Percentiles rank a stretch among this genome's conserved stretches.
Conservation (phyloP, 148 eudicot genomes). For the Heliamphora exappendiculata region DNA sequence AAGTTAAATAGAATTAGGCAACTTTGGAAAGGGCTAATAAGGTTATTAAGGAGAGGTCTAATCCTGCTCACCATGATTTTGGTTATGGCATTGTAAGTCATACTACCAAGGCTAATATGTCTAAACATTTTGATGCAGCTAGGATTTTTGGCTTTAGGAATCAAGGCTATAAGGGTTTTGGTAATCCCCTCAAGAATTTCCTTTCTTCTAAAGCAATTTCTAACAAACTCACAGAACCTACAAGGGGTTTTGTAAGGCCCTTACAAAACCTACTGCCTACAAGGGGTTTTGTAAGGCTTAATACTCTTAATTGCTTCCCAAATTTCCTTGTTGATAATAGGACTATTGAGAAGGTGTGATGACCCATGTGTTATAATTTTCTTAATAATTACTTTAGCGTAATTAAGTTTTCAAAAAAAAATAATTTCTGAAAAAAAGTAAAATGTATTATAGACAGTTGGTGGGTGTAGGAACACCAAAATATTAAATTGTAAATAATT, state of each 20-base stretch:
- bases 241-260: neutral
- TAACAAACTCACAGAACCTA: neutral
- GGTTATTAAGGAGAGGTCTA: too few species aligned
- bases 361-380: too few species aligned
- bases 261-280: too few species aligned
- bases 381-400: too few species aligned
- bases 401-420: too few species aligned
- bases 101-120: neutral
- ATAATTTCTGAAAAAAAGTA: too few species aligned
- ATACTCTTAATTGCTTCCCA: neutral
- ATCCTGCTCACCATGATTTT: neutral
- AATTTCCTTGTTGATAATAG: neutral
- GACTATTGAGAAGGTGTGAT: rapidly evolving
- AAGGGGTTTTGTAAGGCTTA: too few species aligned
- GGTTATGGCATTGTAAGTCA: neutral
- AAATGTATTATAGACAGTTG: too few species aligned
- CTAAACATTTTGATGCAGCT: neutral
- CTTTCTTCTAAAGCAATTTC: neutral
- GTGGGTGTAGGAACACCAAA: too few species aligned
- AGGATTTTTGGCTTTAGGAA: neutral
- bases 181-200: neutral
- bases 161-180: neutral
- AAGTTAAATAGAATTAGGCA: too few species aligned
- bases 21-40: too few species aligned
- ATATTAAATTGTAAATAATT: too few species aligned